Percentiles rank a stretch among this genome's conserved stretches.
These are phyloP conservation scores for Eucommia ulmoides DNA, from an alignment of 257 asterid species.

Conservation along the genomic window DNA sequence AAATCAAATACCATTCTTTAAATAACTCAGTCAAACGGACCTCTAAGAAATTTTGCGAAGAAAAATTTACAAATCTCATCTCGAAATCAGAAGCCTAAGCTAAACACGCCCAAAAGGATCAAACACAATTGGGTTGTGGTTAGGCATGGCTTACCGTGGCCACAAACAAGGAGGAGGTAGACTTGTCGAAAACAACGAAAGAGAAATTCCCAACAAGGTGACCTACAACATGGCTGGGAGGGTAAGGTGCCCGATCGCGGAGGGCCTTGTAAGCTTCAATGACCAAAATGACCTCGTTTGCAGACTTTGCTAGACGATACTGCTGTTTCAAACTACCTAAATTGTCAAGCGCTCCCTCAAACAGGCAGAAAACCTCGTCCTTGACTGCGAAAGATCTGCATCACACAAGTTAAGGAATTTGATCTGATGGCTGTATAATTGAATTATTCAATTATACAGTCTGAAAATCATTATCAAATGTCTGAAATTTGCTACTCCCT, in stretches of 20 bases:
- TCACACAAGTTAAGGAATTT: too few species aligned
- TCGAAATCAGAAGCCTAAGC: too few species aligned
- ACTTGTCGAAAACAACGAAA: conserved; percentile 74
- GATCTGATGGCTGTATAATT: too few species aligned
- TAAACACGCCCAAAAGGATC: too few species aligned
- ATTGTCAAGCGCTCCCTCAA: conserved; percentile 87
- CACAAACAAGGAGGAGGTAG: conserved; percentile 82
- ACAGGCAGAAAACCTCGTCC: conserved; percentile 94
- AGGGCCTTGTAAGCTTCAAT: conserved; percentile 97
- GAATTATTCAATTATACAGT: too few species aligned
- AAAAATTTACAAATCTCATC: too few species aligned
- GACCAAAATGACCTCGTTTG: conserved; percentile 82
- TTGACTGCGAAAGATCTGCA: conserved; percentile 88
- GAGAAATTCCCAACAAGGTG: conserved; percentile 89
- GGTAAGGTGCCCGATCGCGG: conserved; percentile 98
- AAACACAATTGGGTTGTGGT: too few species aligned
- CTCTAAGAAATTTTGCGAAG: too few species aligned
- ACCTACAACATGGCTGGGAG: conserved; percentile 91
- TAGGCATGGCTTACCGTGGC: conserved; percentile 83
- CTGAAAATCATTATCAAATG: too few species aligned
- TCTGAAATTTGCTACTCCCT: too few species aligned
- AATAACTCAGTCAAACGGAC: too few species aligned
- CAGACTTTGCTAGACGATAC: conserved; percentile 82
- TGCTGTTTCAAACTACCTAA: conserved; percentile 89
- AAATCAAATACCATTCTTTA: too few species aligned